A percentile compares a stretch with the other conserved stretches of the same genome.
These are phyloP conservation scores for Helianthus annuus DNA, from an alignment of 129 eudicot species.

Conservation along the genomic window DNA sequence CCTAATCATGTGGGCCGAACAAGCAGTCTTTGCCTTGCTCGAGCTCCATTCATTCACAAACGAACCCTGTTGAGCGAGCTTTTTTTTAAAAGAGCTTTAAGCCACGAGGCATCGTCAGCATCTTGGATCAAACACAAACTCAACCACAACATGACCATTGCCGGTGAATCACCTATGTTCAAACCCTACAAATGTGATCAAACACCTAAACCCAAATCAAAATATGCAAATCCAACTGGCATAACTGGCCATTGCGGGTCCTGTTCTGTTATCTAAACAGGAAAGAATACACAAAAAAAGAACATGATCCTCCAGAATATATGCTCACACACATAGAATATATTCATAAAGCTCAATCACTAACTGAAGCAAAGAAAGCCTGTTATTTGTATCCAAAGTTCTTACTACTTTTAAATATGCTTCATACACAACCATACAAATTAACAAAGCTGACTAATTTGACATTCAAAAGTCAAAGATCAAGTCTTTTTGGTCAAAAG, in stretches of 20 bases:
- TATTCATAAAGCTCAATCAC: conserved; percentile 31
- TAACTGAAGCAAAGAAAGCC: conserved; percentile 12
- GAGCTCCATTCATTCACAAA: no score
- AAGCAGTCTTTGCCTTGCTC: no score
- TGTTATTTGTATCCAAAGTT: conserved; percentile 22
- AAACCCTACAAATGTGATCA: neutral
- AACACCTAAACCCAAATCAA: neutral
- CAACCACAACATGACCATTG: no score
- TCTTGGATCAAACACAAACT: no score
- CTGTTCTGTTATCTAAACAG: neutral
- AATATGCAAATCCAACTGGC: neutral
- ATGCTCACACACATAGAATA: conserved; percentile 30
- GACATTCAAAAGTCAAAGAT: conserved; percentile 13
- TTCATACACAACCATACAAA: conserved; percentile 28
- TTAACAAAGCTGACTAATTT: neutral
- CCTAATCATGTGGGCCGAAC: no score
- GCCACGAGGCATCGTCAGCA: no score
- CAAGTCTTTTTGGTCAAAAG: neutral
- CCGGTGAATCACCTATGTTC: no score
- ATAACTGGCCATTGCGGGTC: conserved; percentile 9
- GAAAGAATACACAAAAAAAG: conserved; percentile 16
- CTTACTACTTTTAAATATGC: conserved; percentile 27
- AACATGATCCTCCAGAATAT: conserved; percentile 35
- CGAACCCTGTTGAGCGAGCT: no score
- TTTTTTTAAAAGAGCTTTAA: no score